Evolutionary conservation across 176 grass and related monocot genomes (phyloP).

Genomic region (Musa troglodytarum): DNA sequence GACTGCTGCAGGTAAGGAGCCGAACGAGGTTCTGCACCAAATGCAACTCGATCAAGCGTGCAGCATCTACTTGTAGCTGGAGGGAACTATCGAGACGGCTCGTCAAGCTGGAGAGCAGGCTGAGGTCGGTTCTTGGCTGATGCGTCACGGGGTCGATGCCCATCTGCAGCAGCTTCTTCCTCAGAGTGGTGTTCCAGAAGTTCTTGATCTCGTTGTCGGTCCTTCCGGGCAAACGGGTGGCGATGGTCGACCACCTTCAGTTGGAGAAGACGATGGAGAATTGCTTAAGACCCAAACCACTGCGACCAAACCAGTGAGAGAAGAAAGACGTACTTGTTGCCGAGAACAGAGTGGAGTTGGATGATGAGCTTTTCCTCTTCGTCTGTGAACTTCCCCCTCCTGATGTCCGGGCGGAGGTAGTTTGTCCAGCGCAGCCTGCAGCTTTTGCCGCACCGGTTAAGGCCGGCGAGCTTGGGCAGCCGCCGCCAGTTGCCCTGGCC

Average conservation of each 20-base stretch:
- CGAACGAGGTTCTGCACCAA: neutral
- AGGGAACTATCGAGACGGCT: neutral
- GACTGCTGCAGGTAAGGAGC: neutral
- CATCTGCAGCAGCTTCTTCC: neutral
- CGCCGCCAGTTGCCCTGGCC: constrained; percentile 80
- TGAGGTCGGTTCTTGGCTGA: neutral
- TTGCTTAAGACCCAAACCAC: neutral
- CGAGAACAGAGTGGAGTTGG: constrained; percentile 53
- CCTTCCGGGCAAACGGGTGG: neutral
- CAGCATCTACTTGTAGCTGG: neutral
- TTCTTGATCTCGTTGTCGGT: constrained; percentile 6
- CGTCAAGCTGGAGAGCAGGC: neutral
- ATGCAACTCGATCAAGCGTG: neutral
- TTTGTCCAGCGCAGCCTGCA: constrained; percentile 93
- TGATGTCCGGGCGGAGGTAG: constrained; percentile 91
- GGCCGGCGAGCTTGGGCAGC: constrained; percentile 69
- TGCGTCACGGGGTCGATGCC: constrained; percentile 4
- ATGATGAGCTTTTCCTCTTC: constrained; percentile 86
- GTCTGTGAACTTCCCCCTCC: constrained; percentile 62
- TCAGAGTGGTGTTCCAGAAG: neutral
- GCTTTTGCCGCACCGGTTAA: constrained; percentile 95
- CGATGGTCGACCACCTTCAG: constrained; percentile 1
- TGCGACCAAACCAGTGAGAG: neutral
- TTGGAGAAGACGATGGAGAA: neutral
- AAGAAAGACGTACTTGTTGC: constrained; percentile 46